Evolutionary conservation across 768 basidiomycete genomes (phyloP), one percentile per base, ranked within the genome.

Genomic region (Dendrothele bispora): DNA sequence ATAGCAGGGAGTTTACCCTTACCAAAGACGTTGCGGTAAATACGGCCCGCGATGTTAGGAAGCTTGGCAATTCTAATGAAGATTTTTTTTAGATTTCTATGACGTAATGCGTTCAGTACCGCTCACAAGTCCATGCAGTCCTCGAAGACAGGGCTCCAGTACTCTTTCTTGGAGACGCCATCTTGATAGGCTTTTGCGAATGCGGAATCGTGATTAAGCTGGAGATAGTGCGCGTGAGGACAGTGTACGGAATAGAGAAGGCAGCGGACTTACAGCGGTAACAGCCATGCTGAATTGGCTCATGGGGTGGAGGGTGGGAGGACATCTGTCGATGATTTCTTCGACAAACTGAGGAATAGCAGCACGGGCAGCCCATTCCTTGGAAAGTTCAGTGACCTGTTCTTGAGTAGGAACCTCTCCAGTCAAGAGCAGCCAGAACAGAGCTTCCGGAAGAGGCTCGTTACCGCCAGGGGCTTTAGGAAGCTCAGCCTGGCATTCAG

Each of bases 261-360:
- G 42, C 15, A 28, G 39, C 11, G 26, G 12, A 69, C 80, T 36
- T 63, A 89, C 88, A 25, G 95, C 94, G 55, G 95, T 98, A 57
- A 95, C 91, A 50, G 95, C 95, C 63, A 97, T 74, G 65, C 88
- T 88, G 74, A 98, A 97, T 72, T 98, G 95, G 69, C 89, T 93
- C 95, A 98, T 98, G 54, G 95, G 95, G 68, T 98, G 95, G 37
- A 98, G 81, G 14, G 93, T 95, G 42, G 88, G 85, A 17, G 90
- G 90, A 70, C 90, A 92, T 66, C 93, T 72, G 74, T 98, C 95
- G 43, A 98, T 80, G 58, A 97, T 80, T 61, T 97, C 94, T 69
- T 98, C 94, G n/a, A 98, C 88, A 58, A 95, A 95, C 51, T 88
- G 86, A 37, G 95, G 94, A 53, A 98, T 83, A 38, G 85, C 80